Conservation (phyloP, 345 rosid species). For the Citrus hindsii region DNA sequence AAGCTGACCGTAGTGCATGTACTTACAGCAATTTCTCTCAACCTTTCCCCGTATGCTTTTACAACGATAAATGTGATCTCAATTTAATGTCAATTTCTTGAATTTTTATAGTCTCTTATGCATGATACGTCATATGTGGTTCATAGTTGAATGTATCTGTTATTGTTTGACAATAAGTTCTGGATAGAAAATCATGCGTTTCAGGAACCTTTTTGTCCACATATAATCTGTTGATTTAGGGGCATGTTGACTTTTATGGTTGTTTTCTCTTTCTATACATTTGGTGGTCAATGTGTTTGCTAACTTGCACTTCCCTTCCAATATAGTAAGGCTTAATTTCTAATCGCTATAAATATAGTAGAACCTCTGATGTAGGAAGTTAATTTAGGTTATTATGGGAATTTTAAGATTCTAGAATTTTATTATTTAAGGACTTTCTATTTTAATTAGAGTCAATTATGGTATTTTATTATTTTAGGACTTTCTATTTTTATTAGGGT, state of each 20-base stretch:
- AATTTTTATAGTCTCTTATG: not conserved
- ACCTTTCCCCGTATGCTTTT: not conserved
- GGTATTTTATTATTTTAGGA: too few species aligned
- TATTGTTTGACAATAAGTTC: not conserved
- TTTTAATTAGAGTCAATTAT: too few species aligned
- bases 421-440: too few species aligned
- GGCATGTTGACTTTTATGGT: not conserved
- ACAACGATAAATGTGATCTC: not conserved
- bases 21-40: not conserved
- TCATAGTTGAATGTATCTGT: not conserved
- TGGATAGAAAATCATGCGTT: not conserved
- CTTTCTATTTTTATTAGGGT: too few species aligned
- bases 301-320: not conserved
- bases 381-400: too few species aligned
- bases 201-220: not conserved
- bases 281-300: not conserved
- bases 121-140: not conserved
- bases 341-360: not conserved
- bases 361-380: too few species aligned
- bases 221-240: slow-evolving; percentile 11
- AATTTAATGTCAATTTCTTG: not conserved
- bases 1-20: not conserved
- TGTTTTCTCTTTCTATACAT: not conserved
- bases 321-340: not conserved
- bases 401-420: too few species aligned